phyloP scores from a whole-genome alignment of 2,329 filamentous ascomycete genomes.

The Colletotrichum tofieldiae region DNA sequence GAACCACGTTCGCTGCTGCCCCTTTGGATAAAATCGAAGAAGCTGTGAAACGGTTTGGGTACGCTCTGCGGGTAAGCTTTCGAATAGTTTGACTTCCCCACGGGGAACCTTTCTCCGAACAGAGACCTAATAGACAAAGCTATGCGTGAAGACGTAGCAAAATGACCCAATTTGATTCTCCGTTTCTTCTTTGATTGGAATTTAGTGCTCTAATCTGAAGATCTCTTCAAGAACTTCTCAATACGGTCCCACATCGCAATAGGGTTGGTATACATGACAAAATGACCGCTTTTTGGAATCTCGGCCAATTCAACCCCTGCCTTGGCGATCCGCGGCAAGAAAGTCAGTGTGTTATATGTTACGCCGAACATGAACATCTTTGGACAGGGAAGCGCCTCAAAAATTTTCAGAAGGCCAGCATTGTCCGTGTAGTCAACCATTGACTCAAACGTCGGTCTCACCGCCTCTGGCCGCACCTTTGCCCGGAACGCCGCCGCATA shows the following conservation, averaged over 20 bases:
- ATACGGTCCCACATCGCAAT: slow-evolving; percentile 27
- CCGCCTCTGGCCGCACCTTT: slow-evolving; percentile 42
- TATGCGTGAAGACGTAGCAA: too few species aligned
- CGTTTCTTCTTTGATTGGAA: not conserved
- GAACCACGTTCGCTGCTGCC: too few species aligned
- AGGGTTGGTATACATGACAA: slow-evolving; percentile 49
- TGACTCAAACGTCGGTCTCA: slow-evolving; percentile 46
- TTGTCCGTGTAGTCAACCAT: slow-evolving; percentile 48
- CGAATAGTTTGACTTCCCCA: too few species aligned
- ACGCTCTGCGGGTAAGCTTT: too few species aligned
- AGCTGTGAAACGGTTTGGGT: too few species aligned
- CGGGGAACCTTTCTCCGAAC: too few species aligned
- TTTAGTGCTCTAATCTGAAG: not conserved
- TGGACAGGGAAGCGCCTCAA: slow-evolving; percentile 41
- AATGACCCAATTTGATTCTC: too few species aligned
- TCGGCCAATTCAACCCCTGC: slow-evolving; percentile 45
- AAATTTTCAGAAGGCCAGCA: slow-evolving; percentile 42
- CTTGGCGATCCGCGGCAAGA: slow-evolving; percentile 34
- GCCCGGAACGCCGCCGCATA: slow-evolving; percentile 42
- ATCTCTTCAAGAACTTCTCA: not conserved
- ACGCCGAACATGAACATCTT: slow-evolving; percentile 46
- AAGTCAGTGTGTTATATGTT: slow-evolving; percentile 40
- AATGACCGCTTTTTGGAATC: slow-evolving; percentile 46
- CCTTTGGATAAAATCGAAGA: too few species aligned
- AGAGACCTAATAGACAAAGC: too few species aligned